These are phyloP conservation scores for Carex scoparia DNA, from an alignment of 176 grass and related monocot genomes.

Conservation along the genomic window DNA sequence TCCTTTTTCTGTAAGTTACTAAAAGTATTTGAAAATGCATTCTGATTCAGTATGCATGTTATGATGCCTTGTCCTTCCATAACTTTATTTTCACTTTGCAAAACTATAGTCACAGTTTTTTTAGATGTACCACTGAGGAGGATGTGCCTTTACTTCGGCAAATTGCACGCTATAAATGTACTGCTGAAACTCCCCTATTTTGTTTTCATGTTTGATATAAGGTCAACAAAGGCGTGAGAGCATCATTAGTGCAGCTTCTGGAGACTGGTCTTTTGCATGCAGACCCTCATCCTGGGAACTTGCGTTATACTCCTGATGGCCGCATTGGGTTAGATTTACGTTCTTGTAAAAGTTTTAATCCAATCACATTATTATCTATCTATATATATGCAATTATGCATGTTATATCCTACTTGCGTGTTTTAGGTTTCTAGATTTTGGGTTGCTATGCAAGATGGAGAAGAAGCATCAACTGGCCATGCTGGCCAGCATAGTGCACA, in stretches of 20 bases:
- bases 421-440: constrained; percentile 97
- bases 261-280: constrained; percentile 97
- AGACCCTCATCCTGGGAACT: constrained; percentile 89
- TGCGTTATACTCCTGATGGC: constrained; percentile 83
- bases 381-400: background rate
- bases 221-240: constrained; percentile 91
- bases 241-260: constrained; percentile 83
- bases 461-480: constrained; percentile 88
- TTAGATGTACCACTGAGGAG: background rate
- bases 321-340: constrained; percentile 59
- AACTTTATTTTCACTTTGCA: background rate
- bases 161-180: background rate
- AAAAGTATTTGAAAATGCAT: background rate
- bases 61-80: background rate
- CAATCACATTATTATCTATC: constrained; percentile 5
- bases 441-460: constrained; percentile 91
- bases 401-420: constrained; percentile 20
- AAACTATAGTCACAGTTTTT: background rate
- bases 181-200: background rate
- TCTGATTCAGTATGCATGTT: background rate
- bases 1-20: background rate
- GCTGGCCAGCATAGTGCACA: constrained; percentile 81
- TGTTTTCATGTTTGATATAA: constrained; percentile 27
- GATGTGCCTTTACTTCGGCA: background rate
- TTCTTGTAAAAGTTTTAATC: background rate